Evolutionary conservation across 2,329 filamentous ascomycete genomes (phyloP).

Genomic region (Fusarium coffeatum): DNA sequence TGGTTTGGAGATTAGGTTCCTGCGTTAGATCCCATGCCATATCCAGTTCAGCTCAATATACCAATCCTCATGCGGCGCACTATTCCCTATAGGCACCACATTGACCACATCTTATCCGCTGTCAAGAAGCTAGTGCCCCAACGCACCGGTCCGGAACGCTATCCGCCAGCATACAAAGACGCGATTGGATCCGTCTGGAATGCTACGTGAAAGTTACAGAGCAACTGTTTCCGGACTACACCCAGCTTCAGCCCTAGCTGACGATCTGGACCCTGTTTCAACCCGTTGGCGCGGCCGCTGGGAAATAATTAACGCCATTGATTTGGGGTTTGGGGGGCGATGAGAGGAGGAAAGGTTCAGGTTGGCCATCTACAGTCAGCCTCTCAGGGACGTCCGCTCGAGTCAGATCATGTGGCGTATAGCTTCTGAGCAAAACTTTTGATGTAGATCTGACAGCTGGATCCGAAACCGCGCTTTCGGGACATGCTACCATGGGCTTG

Average conservation of each 20-base stretch:
- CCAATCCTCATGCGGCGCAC: background rate
- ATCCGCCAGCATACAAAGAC: background rate
- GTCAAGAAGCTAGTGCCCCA: background rate
- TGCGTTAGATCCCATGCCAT: background rate
- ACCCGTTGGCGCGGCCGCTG: too few relatives aligned
- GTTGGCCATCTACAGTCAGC: background rate
- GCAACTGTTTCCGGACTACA: background rate
- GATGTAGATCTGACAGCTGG: background rate
- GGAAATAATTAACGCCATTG: background rate
- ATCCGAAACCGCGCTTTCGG: too few relatives aligned
- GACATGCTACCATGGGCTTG: background rate
- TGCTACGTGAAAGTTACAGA: background rate
- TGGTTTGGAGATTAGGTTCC: background rate
- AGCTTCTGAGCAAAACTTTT: too few relatives aligned
- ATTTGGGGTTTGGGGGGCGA: background rate
- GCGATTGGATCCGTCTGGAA: background rate
- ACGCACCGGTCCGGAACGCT: background rate
- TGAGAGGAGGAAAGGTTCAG: too few relatives aligned
- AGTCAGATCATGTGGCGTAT: background rate
- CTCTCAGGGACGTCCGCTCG: rapidly evolving
- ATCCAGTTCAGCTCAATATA: rapidly evolving
- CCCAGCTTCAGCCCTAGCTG: background rate
- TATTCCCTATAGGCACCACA: background rate
- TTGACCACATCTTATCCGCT: background rate
- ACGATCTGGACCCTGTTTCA: background rate